Evolutionary conservation across 2,329 filamentous ascomycete genomes (phyloP), one percentile per base, ranked within the genome.

Genomic region (Huntiella decipiens): DNA sequence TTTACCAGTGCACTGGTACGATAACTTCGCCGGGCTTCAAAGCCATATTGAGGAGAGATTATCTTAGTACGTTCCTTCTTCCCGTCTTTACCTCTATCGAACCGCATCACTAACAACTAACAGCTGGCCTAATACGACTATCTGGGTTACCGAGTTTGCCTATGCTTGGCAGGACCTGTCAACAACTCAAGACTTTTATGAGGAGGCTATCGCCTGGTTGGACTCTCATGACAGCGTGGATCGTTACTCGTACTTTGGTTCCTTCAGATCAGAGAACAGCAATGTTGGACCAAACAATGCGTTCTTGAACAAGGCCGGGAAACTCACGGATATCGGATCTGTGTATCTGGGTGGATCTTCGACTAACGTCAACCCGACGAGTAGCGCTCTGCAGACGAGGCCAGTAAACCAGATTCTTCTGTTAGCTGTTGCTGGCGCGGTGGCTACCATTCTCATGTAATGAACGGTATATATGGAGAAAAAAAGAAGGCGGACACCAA

Each of bases 101-200:
- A 15, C 33, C 6, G 4, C 4, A 2, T 13, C 32, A 5, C 17
- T 34, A 11, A 45, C 13, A 36, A 31, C 43, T 12, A 5, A 4
- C 41, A 74, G 71, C 16, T 79, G 74, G 58, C 76, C 74, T 6
- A 67, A 71, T 50, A 64, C 66, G 32, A 66, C 70, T 3, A 73
- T 87, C 50, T 88, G 82, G 83, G 66, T 88, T 8, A 88, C 83
- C 19, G 83, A 91, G 60, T 86, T 79, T 58, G 82, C 78, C 34
- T 68, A 69, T 46, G 63, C 73, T 47, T 60, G 78, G 51, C 65
- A 72, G 54, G 63, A 68, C 19, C 66, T 84, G 12, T 49, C 57
- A 1, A 60, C 66, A 0, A 78, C 77, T 0, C 71, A 84, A 56
- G 53, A 57, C 0, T 85, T 82, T 56, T 86, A 74, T 63, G 84